Evolutionary conservation across 2,329 filamentous ascomycete species (phyloP), one percentile per base, ranked within the genome.

Genomic region (Penicillium sp.): DNA sequence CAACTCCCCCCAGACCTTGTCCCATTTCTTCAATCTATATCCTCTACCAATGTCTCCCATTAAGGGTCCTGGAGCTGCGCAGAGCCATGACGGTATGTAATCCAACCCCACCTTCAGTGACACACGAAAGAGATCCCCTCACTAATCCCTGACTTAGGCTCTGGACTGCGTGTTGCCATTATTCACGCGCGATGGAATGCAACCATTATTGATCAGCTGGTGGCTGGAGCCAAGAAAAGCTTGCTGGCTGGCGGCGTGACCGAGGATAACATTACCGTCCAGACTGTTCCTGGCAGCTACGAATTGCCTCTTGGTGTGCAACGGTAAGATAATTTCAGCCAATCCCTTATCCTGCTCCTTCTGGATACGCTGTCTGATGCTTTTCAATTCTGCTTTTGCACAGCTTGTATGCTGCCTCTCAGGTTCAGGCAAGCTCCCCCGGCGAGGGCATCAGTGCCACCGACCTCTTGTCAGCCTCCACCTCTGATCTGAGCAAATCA

Each of bases 101-200:
- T 57, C 54, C 48, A 43, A n/a, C 24, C 24, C 52, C 52, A 43
- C 48, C 19, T 44, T 60, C 51, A 24, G 35, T 45, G 24, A 26
- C 49, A n/a, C 29, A 44, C 35, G 14, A 27, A 26, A 19, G n/a
- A 22, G 31, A 19, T 21, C 16, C 50, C 35, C 29, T 46, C 22
- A 26, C 53, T 59, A 50, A 62, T 52, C 10, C 35, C n/a, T 19
- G 37, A 24, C 50, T 11, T 51, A 76, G 89, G 90, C 75, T 86
- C 86, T 68, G 82, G 80, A 70, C 85, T 99, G 63, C 91, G 95
- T 72, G 88, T 99, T 73, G 93, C 90, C 72, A 98, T 99, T 72
- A 85, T 99, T 57, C 95, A 98, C 79, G 93, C 93, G 57, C 88
- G 95, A 69, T 99, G 95, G 95, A 99, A 99, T 80, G 83, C 83